Evolutionary conservation across 2,329 filamentous ascomycete genomes (phyloP), one percentile per base, ranked within the genome.

Genomic region (Raffaelea arxii): DNA sequence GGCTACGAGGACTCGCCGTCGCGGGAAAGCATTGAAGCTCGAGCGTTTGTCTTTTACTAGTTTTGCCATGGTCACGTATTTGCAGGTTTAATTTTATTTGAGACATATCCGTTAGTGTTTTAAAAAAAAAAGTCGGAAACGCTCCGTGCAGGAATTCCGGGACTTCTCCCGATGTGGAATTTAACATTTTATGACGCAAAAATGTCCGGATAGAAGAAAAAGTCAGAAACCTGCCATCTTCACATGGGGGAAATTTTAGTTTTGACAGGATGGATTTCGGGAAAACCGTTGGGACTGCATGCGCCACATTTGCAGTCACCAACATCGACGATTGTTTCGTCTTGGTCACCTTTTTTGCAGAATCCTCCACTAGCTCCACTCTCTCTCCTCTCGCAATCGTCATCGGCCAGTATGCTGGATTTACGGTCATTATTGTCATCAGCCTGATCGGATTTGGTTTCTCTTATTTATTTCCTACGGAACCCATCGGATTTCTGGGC

Each of bases 21-120:
- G 27, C 63, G 75, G 49, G 68, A 77, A 63, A 80, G 75, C 58
- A 74, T 80, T 50, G 77, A 80, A 59, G 63, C 78, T 4, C 57
- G 75, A 49, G 65, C 68, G 2, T 59, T 78, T 53, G 69, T 77
- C 3, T 75, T 77, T 48, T 69, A 73, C 54, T 56, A 45, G 4
- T 16, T 25, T 25, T 25, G 5, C n/a, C n/a, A n/a, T n/a, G n/a
- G n/a, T n/a, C n/a, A n/a, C n/a, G n/a, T n/a, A n/a, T n/a, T n/a
- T n/a, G n/a, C n/a, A n/a, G n/a, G n/a, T n/a, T n/a, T n/a, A n/a
- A n/a, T n/a, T n/a, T n/a, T n/a, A n/a, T n/a, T n/a, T n/a, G n/a
- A n/a, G n/a, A n/a, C n/a, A n/a, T n/a, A n/a, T n/a, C n/a, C n/a
- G n/a, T n/a, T n/a, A n/a, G n/a, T n/a, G n/a, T n/a, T n/a, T n/a